These are phyloP conservation scores for Blastomyces emzantsi DNA, from an alignment of 2,329 filamentous ascomycete genomes.

Conservation along the genomic window DNA sequence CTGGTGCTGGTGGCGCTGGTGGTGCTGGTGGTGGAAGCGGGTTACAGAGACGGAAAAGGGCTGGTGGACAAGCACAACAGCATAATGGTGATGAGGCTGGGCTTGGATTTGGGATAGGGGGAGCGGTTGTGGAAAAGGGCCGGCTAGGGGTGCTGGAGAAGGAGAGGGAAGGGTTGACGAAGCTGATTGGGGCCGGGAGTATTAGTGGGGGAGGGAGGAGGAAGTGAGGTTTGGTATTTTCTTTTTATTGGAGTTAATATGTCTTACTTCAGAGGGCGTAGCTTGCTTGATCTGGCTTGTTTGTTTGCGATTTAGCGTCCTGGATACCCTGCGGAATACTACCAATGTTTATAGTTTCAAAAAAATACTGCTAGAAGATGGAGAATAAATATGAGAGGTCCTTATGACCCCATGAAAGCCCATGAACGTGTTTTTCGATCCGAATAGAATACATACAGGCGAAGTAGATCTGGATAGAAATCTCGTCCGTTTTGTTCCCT, in stretches of 20 bases:
- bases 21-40: slow-evolving; percentile 36
- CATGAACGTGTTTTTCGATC: slow-evolving; percentile 5
- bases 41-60: slow-evolving; percentile 27
- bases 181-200: slow-evolving; percentile 44
- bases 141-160: slow-evolving; percentile 56
- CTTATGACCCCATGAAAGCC: not conserved
- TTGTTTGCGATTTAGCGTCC: not conserved
- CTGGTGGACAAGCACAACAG: slow-evolving; percentile 26
- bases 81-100: slow-evolving; percentile 8
- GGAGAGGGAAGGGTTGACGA: slow-evolving; percentile 58
- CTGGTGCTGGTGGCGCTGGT: slow-evolving; percentile 39
- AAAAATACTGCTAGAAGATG: not conserved
- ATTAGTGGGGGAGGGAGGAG: slow-evolving; percentile 23
- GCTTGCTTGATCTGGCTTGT: not conserved
- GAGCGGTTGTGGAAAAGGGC: slow-evolving; percentile 48
- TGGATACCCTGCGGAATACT: slow-evolving; percentile 2
- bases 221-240: slow-evolving; percentile 18
- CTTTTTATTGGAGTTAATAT: not conserved
- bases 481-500: not conserved
- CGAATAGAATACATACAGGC: slow-evolving; percentile 5
- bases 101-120: slow-evolving; percentile 14
- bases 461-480: slow-evolving; percentile 4
- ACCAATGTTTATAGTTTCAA: not conserved
- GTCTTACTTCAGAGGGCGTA: not conserved
- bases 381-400: not conserved